These are phyloP conservation scores for Suhomyces ambrosiae DNA, from an alignment of 1,139 yeast genomes.

Conservation along the genomic window DNA sequence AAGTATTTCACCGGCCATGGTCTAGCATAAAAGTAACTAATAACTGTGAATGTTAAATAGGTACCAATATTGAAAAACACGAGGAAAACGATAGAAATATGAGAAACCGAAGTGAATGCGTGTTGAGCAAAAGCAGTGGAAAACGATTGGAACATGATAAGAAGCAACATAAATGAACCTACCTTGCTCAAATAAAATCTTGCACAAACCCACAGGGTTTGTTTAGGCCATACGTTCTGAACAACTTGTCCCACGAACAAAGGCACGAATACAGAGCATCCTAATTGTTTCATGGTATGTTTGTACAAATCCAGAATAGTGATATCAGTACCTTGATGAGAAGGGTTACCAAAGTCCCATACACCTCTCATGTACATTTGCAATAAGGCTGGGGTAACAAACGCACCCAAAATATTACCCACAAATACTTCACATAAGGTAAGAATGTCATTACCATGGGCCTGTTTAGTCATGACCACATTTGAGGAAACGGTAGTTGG, in stretches of 20 bases:
- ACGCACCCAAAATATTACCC: constrained; percentile 84
- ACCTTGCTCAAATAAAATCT: constrained; percentile 68
- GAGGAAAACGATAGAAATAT: constrained; percentile 67
- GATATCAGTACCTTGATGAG: constrained; percentile 48
- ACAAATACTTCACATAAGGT: constrained; percentile 83
- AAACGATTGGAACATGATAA: constrained; percentile 83
- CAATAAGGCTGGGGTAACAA: constrained; percentile 79
- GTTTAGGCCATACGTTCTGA: constrained; percentile 68
- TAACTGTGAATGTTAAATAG: constrained; percentile 68
- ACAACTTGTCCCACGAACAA: constrained; percentile 83
- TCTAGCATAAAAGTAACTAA: constrained; percentile 62
- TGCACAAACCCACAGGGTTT: constrained; percentile 59
- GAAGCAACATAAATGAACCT: constrained; percentile 74
- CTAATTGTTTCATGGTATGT: constrained; percentile 83
- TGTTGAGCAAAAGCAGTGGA: constrained; percentile 84
- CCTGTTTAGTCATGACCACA: constrained; percentile 86
- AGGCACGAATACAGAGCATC: constrained; percentile 81
- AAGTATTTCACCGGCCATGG: constrained; percentile 53
- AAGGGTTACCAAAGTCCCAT: constrained; percentile 86
- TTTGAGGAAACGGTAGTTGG: constrained; percentile 92
- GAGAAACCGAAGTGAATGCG: constrained; percentile 73
- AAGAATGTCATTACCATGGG: constrained; percentile 77
- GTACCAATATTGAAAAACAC: constrained; percentile 82
- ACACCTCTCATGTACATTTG: constrained; percentile 65
- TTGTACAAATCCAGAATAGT: constrained; percentile 61